Conservation (phyloP, 306 rosid genomes). For the Nissolia schottii region DNA sequence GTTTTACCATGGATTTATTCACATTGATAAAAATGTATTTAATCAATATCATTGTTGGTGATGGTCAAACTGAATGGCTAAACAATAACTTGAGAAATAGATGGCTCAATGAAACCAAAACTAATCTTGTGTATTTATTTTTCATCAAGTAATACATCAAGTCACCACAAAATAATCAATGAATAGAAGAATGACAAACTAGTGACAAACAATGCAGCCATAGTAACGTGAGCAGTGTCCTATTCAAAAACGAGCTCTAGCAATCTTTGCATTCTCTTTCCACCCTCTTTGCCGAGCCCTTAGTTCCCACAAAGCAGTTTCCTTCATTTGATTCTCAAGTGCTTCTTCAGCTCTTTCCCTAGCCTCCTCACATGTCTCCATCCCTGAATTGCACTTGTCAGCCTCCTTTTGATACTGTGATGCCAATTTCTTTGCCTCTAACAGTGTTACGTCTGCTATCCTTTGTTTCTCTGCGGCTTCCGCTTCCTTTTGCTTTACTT, state of each 20-base stretch:
- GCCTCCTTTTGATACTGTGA: slow-evolving; percentile 59
- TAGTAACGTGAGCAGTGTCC: background rate
- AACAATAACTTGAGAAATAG: background rate
- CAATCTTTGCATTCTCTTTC: slow-evolving; percentile 25
- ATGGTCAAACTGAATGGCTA: background rate
- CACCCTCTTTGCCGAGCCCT: slow-evolving; percentile 59
- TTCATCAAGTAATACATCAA: slow-evolving; percentile 1
- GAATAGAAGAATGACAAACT: background rate
- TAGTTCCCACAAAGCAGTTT: slow-evolving; percentile 50
- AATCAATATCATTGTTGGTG: too few species aligned
- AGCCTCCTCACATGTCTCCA: slow-evolving; percentile 54
- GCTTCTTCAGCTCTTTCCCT: slow-evolving; percentile 46
- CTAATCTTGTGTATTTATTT: slow-evolving; percentile 23
- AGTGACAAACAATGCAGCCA: background rate
- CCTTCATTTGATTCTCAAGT: slow-evolving; percentile 39
- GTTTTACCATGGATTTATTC: too few species aligned
- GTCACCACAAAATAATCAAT: background rate
- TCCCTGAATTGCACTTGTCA: slow-evolving; percentile 59
- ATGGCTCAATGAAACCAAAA: background rate
- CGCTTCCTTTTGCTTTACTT: slow-evolving; percentile 42
- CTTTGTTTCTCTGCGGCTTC: slow-evolving; percentile 40
- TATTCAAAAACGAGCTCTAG: slow-evolving; percentile 4
- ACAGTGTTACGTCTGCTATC: slow-evolving; percentile 29
- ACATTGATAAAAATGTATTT: too few species aligned
- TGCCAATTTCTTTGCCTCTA: slow-evolving; percentile 52